Conservation (phyloP, 2,329 filamentous ascomycete genomes). For the Rhexocercosporidium sp. region DNA sequence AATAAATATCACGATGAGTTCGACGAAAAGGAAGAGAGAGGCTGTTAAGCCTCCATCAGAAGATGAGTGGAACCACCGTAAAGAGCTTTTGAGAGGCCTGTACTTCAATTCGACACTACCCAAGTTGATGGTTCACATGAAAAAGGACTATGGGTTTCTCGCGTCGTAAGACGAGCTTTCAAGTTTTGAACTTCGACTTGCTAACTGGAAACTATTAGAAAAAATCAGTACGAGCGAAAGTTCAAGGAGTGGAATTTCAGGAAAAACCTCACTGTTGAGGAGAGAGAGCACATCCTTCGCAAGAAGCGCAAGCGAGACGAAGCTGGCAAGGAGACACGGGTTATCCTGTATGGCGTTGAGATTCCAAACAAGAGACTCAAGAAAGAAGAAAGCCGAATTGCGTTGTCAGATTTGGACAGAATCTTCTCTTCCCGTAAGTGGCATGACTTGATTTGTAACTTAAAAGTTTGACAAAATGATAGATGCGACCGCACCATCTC, state of each 20-base stretch:
- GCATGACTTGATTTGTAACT: not conserved
- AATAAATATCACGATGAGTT: not conserved
- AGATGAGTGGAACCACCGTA: not conserved
- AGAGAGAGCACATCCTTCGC: not conserved
- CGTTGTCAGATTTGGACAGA: not conserved
- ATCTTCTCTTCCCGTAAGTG: not conserved
- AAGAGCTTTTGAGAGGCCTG: not conserved
- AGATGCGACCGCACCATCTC: not conserved
- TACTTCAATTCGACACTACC: not conserved
- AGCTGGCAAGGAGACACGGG: not conserved
- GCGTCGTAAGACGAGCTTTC: not conserved
- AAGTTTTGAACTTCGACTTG: not conserved
- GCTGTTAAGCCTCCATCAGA: not conserved
- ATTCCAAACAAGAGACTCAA: conserved; percentile 9
- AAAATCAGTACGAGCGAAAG: conserved; percentile 12
- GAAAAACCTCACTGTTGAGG: not conserved
- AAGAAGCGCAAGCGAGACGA: conserved; percentile 1
- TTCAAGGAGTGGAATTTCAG: conserved; percentile 13
- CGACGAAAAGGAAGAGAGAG: not conserved
- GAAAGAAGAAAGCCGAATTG: not conserved
- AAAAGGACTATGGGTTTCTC: not conserved
- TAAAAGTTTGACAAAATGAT: not conserved
- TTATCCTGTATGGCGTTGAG: not conserved
- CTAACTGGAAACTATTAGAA: not conserved
- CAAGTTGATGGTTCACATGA: conserved; percentile 5